These are phyloP conservation scores for Rhytidhysteron rufulum DNA, from an alignment of 2,329 filamentous ascomycete genomes.

Conservation along the genomic window DNA sequence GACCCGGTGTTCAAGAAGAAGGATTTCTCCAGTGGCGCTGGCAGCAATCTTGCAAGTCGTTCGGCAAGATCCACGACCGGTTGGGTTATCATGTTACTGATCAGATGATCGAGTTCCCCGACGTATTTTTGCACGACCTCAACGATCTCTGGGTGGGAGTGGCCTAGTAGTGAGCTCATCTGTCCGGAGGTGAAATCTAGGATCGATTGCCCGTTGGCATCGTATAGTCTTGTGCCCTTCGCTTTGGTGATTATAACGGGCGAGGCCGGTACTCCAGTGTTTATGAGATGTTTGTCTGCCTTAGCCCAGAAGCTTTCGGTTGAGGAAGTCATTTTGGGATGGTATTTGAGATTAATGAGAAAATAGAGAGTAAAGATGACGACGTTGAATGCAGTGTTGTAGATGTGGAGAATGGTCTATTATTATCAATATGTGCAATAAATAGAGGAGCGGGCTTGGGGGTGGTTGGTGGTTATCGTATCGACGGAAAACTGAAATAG, in stretches of 20 bases:
- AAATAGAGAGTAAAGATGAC: no score
- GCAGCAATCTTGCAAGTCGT: slow-evolving; percentile 48
- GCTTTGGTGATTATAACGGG: slow-evolving; percentile 44
- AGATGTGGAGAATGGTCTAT: no score
- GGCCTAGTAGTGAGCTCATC: slow-evolving; percentile 58
- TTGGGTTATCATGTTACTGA: slow-evolving; percentile 56
- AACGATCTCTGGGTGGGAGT: slow-evolving; percentile 57
- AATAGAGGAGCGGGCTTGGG: no score
- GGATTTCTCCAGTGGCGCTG: slow-evolving; percentile 49
- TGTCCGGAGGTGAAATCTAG: slow-evolving; percentile 60
- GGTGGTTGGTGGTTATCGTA: no score
- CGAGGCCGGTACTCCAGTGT: slow-evolving; percentile 40
- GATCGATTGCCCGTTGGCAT: slow-evolving; percentile 41
- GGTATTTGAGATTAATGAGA: no score
- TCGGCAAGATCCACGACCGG: slow-evolving; percentile 56
- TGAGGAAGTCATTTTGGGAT: background rate
- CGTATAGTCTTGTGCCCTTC: slow-evolving; percentile 46
- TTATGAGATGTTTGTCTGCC: slow-evolving; percentile 41
- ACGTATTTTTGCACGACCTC: slow-evolving; percentile 49
- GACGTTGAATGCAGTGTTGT: no score
- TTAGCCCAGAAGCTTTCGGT: slow-evolving; percentile 27
- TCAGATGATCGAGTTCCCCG: slow-evolving; percentile 54
- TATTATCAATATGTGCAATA: no score
- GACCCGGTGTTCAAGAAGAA: slow-evolving; percentile 58
- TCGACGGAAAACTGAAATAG: no score